These are phyloP conservation scores for Beauveria asiatica DNA, from an alignment of 2,329 filamentous ascomycete genomes.

Conservation along the genomic window DNA sequence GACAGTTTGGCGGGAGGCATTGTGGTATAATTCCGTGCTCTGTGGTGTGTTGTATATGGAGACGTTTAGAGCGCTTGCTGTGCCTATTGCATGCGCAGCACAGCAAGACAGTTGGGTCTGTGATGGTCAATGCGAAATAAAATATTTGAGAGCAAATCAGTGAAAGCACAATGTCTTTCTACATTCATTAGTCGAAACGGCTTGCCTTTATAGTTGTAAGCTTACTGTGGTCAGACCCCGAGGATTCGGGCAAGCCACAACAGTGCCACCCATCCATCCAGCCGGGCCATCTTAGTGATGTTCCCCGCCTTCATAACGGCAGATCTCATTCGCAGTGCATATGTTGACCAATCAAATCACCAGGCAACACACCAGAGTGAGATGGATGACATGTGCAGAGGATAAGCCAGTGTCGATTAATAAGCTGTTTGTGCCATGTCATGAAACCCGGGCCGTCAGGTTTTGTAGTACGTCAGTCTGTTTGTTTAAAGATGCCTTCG, in stretches of 20 bases:
- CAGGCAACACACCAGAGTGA: conserved; percentile 3
- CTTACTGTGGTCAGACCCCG: not conserved
- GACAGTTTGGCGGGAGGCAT: conserved; percentile 10
- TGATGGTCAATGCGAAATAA: not conserved
- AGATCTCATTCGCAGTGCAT: not conserved
- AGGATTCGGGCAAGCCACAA: not conserved
- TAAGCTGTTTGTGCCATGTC: not conserved
- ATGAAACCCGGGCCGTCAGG: not conserved
- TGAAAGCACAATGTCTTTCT: not conserved
- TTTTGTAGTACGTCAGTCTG: not conserved
- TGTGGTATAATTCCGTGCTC: not conserved
- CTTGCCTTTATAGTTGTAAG: conserved; percentile 1
- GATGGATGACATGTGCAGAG: conserved; percentile 4
- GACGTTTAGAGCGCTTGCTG: not conserved
- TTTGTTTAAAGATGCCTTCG: too few relatives aligned
- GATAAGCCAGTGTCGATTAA: not conserved
- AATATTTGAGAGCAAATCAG: not conserved
- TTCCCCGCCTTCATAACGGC: conserved; percentile 8
- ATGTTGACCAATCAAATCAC: not conserved
- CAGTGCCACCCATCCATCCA: not conserved
- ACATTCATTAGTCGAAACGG: not conserved
- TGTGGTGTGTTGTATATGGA: not conserved
- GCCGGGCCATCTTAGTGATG: conserved; percentile 6
- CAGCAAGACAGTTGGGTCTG: not conserved
- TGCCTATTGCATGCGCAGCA: not conserved